These are phyloP conservation scores for Solanum etuberosum DNA, from an alignment of 257 asterid genomes.

Conservation along the genomic window DNA sequence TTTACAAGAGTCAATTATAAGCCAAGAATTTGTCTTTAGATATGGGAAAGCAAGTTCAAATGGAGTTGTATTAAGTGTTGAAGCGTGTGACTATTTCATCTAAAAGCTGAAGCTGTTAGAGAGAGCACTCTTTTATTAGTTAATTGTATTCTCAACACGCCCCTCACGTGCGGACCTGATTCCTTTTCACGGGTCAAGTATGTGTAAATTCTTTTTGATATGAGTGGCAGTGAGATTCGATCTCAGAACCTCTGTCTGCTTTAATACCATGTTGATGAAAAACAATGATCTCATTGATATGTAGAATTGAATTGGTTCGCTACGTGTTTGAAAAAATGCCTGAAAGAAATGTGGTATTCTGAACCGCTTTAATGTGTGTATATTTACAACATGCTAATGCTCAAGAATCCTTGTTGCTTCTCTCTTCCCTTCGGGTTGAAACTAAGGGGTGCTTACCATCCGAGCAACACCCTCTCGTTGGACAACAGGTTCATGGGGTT, in stretches of 20 bases:
- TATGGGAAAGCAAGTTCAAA: constrained; percentile 33
- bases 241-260: not conserved
- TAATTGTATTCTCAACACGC: accelerated
- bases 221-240: not conserved
- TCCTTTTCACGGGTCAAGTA: constrained; percentile 20
- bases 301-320: not conserved
- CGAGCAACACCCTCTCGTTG: not conserved
- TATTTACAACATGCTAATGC: constrained; percentile 22
- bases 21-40: not conserved
- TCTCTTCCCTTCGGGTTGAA: not conserved
- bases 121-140: not conserved
- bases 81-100: not conserved
- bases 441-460: not conserved
- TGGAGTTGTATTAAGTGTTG: constrained; percentile 23
- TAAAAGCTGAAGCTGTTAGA: not conserved
- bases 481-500: constrained; percentile 44
- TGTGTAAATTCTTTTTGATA: not conserved
- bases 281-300: constrained; percentile 31
- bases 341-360: constrained; percentile 39
- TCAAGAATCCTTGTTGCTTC: constrained; percentile 21
- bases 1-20: not conserved
- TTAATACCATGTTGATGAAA: constrained; percentile 15
- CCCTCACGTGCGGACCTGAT: not conserved
- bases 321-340: constrained; percentile 38
- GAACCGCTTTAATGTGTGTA: constrained; percentile 49